A percentile compares a stretch with the other conserved stretches of the same genome.
Evolutionary conservation across 306 rosid genomes (phyloP).

Genomic region (Morella rubra): DNA sequence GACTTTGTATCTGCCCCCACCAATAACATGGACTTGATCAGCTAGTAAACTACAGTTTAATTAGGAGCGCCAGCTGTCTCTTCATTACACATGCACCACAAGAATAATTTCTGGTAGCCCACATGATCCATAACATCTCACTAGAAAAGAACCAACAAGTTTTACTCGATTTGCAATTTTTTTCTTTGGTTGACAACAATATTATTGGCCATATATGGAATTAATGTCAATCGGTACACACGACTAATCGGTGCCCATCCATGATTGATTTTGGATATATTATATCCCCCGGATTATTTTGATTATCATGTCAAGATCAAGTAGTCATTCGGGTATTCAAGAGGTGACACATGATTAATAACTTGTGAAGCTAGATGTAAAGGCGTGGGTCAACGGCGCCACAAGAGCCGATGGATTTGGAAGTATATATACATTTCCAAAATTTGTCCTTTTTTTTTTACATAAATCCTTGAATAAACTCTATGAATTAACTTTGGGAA

Average conservation of each 20-base stretch:
- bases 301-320: neutral
- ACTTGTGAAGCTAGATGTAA: neutral
- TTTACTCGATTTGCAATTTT: neutral
- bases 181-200: too few relatives aligned
- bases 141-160: neutral
- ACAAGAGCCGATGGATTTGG: too few relatives aligned
- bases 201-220: too few relatives aligned
- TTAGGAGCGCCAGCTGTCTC: neutral
- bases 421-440: too few relatives aligned
- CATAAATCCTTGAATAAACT: too few relatives aligned
- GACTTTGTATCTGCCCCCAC: neutral
- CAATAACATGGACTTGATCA: too few relatives aligned
- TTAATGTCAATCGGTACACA: too few relatives aligned
- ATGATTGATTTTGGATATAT: constrained; percentile 23
- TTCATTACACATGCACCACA: neutral
- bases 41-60: neutral
- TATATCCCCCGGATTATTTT: constrained; percentile 5
- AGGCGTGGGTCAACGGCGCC: neutral
- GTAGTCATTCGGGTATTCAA: neutral
- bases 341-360: neutral
- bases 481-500: too few relatives aligned
- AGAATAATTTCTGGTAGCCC: neutral
- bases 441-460: too few relatives aligned
- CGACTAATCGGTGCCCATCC: neutral
- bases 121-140: neutral